Conservation (phyloP, 306 rosid species). For the Sphenostylis stenocarpa region DNA sequence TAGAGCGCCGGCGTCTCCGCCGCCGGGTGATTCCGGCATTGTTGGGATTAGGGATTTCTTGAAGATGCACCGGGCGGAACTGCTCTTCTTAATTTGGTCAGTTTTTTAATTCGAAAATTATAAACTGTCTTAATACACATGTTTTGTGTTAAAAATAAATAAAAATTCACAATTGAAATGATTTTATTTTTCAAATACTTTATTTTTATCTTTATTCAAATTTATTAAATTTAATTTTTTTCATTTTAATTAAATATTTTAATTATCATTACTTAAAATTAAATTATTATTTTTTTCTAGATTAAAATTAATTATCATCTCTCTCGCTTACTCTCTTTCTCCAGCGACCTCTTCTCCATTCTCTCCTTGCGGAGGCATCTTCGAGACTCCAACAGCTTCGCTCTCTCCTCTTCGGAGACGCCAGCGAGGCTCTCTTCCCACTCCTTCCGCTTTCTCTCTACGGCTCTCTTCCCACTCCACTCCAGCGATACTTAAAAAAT, state of each 20-base stretch:
- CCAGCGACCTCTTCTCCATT: constrained; percentile 67
- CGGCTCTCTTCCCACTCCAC: too few relatives aligned
- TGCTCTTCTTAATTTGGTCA: neutral
- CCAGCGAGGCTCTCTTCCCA: constrained; percentile 73
- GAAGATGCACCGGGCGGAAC: neutral
- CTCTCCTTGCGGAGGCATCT: constrained; percentile 70
- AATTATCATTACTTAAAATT: too few relatives aligned
- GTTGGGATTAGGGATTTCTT: neutral
- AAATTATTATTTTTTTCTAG: too few relatives aligned
- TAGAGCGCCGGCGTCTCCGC: constrained; percentile 5
- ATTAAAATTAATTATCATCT: too few relatives aligned
- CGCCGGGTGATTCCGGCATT: constrained; percentile 21
- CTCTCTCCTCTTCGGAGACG: constrained; percentile 62
- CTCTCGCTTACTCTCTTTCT: constrained; percentile 56
- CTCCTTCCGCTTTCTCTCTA: constrained; percentile 74
- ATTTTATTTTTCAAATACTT: too few relatives aligned
- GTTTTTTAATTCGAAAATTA: neutral
- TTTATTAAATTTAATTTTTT: too few relatives aligned
- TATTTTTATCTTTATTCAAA: too few relatives aligned
- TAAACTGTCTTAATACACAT: neutral
- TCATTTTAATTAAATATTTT: too few relatives aligned
- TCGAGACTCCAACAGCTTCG: constrained; percentile 67
- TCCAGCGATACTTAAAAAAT: too few relatives aligned
- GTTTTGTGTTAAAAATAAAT: neutral
- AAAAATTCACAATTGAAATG: too few relatives aligned